These are phyloP conservation scores for Candida labiduridarum DNA, from an alignment of 1,139 yeast genomes.

Conservation along the genomic window DNA sequence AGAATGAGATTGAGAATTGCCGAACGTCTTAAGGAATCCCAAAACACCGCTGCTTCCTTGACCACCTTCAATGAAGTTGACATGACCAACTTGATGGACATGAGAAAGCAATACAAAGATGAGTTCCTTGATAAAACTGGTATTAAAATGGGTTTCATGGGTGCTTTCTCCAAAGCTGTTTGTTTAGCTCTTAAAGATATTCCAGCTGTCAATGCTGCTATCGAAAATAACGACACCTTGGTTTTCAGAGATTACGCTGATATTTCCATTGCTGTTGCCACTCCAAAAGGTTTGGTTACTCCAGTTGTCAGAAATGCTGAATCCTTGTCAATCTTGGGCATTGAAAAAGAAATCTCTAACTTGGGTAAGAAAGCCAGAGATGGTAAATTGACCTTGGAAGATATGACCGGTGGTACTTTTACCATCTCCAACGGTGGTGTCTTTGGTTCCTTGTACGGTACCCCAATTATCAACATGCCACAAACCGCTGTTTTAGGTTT, in stretches of 20 bases:
- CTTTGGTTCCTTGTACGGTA: slow-evolving; percentile 95
- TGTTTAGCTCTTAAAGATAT: slow-evolving; percentile 92
- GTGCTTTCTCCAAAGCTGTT: slow-evolving; percentile 94
- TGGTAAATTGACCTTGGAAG: slow-evolving; percentile 94
- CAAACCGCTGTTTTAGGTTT: slow-evolving; percentile 98
- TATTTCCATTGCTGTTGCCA: slow-evolving; percentile 95
- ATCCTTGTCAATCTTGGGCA: slow-evolving; percentile 82
- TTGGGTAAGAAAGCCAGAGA: slow-evolving; percentile 96
- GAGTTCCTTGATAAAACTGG: slow-evolving; percentile 94
- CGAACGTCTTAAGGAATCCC: slow-evolving; percentile 98
- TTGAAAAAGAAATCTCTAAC: slow-evolving; percentile 81
- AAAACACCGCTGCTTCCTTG: slow-evolving; percentile 97
- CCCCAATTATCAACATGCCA: slow-evolving; percentile 98
- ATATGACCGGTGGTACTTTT: slow-evolving; percentile 99
- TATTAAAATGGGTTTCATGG: slow-evolving; percentile 97
- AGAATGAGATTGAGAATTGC: slow-evolving; percentile 99
- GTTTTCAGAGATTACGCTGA: slow-evolving; percentile 97
- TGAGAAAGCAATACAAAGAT: slow-evolving; percentile 96
- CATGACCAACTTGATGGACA: slow-evolving; percentile 88
- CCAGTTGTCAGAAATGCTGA: slow-evolving; percentile 98
- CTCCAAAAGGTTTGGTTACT: slow-evolving; percentile 98
- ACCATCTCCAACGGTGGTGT: slow-evolving; percentile 99
- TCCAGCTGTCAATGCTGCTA: slow-evolving; percentile 95
- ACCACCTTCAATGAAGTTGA: slow-evolving; percentile 98
- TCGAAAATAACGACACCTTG: slow-evolving; percentile 89